These are phyloP conservation scores for Mycena crocata DNA, from an alignment of 768 basidiomycete genomes.

Conservation along the genomic window DNA sequence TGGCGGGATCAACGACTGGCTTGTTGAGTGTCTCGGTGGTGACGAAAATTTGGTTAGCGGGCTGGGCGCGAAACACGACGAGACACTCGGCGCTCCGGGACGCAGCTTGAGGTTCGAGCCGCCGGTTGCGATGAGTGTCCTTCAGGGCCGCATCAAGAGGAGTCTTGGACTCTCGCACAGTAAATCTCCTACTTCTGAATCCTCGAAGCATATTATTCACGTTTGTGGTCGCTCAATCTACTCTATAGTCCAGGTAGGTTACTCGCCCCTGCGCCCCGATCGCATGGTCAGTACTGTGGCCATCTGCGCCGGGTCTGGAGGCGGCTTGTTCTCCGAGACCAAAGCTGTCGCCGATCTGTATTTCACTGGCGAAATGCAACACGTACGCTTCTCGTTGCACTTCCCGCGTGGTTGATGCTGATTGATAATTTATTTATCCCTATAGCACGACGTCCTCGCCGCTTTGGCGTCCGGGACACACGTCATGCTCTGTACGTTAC, in stretches of 20 bases:
- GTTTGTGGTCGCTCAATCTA: slow-evolving; percentile 37
- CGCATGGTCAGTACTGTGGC: slow-evolving; percentile 72
- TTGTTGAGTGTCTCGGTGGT: slow-evolving; percentile 66
- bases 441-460: slow-evolving; percentile 88
- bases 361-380: slow-evolving; percentile 94
- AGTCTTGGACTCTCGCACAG: slow-evolving; percentile 70
- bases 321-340: slow-evolving; percentile 74
- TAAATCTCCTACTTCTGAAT: slow-evolving; percentile 47
- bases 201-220: slow-evolving; percentile 9
- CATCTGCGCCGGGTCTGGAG: slow-evolving; percentile 93
- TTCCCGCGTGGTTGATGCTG: slow-evolving; percentile 6
- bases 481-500: slow-evolving; percentile 83
- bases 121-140: slow-evolving; percentile 65
- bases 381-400: slow-evolving; percentile 60
- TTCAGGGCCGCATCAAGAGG: slow-evolving; percentile 77
- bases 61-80: slow-evolving; percentile 52
- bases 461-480: slow-evolving; percentile 80
- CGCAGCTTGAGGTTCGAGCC: slow-evolving; percentile 72
- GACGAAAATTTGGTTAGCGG: slow-evolving; percentile 50
- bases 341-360: slow-evolving; percentile 88
- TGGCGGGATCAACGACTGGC: slow-evolving; percentile 93
- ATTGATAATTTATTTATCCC: not conserved
- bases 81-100: slow-evolving; percentile 70
- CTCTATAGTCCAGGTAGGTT: slow-evolving; percentile 65
- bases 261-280: slow-evolving; percentile 49